These are phyloP conservation scores for Platanthera guangdongensis DNA, from an alignment of 106 monocot species.

Conservation along the genomic window DNA sequence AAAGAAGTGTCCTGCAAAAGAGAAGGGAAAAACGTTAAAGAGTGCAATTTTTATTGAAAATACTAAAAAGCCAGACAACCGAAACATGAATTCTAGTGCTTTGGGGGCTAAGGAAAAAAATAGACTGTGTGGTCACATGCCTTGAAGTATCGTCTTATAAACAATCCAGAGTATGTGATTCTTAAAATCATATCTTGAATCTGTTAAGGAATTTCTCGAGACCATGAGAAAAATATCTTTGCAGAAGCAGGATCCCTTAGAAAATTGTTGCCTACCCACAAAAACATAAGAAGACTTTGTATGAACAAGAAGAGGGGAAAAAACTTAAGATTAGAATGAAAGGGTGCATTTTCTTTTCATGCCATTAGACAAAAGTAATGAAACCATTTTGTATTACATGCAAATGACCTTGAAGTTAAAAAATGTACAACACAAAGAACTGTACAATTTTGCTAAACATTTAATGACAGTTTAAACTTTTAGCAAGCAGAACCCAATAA, in stretches of 20 bases:
- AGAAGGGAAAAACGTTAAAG: not conserved
- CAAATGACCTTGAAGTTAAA: not conserved
- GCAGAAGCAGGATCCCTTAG: not conserved
- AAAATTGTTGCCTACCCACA: not conserved
- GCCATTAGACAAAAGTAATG: not conserved
- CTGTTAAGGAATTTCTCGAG: constrained; percentile 24
- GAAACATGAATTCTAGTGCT: no score
- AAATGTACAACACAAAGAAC: no score
- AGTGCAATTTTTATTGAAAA: not conserved
- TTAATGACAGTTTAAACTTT: no score
- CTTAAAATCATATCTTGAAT: constrained; percentile 70
- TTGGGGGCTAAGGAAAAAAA: not conserved
- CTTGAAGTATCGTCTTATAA: constrained; percentile 73
- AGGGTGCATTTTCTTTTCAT: not conserved
- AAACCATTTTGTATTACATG: not conserved
- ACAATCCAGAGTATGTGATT: constrained; percentile 70
- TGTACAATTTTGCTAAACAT: no score
- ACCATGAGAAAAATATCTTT: not conserved
- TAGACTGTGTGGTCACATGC: constrained; percentile 17
- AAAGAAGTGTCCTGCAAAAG: constrained; percentile 50
- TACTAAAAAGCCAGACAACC: not conserved
- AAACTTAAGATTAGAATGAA: not conserved
- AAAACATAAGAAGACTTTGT: no score
- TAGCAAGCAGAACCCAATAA: not conserved
- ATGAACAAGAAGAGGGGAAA: no score